Evolutionary conservation across 306 rosid species (phyloP).

Genomic region (Vigna mungo): DNA sequence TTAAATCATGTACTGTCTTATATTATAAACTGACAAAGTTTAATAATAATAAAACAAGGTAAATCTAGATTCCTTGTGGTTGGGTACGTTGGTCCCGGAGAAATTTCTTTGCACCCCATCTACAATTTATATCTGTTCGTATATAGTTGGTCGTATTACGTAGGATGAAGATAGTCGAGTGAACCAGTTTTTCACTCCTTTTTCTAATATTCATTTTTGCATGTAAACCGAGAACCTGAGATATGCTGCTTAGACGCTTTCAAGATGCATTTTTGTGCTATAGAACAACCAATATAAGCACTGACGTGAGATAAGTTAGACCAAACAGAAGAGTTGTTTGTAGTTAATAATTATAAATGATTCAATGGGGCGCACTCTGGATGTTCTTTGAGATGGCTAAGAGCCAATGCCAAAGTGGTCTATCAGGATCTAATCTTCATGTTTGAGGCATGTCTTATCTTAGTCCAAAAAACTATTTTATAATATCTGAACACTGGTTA

Average conservation of each 20-base stretch:
- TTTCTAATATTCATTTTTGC: conserved; percentile 15
- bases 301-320: neutral
- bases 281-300: conserved; percentile 17
- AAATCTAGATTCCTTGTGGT: conserved; percentile 36
- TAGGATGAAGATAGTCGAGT: conserved; percentile 15
- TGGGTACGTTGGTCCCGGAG: neutral
- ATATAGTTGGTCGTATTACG: conserved; percentile 20
- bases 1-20: conserved; percentile 27
- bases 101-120: conserved; percentile 26
- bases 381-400: neutral
- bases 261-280: neutral
- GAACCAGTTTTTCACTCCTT: neutral
- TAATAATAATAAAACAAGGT: conserved; percentile 19
- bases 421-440: conserved; percentile 5
- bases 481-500: neutral
- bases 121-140: conserved; percentile 33
- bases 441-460: conserved; percentile 7
- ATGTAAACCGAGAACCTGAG: conserved; percentile 1
- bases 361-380: neutral
- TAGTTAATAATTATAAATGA: neutral
- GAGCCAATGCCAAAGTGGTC: neutral
- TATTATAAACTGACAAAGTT: conserved; percentile 3
- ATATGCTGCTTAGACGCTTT: neutral
- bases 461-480: neutral
- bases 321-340: neutral